phyloP scores from a whole-genome alignment of 176 grass and related monocot genomes.

The Poa annua region DNA sequence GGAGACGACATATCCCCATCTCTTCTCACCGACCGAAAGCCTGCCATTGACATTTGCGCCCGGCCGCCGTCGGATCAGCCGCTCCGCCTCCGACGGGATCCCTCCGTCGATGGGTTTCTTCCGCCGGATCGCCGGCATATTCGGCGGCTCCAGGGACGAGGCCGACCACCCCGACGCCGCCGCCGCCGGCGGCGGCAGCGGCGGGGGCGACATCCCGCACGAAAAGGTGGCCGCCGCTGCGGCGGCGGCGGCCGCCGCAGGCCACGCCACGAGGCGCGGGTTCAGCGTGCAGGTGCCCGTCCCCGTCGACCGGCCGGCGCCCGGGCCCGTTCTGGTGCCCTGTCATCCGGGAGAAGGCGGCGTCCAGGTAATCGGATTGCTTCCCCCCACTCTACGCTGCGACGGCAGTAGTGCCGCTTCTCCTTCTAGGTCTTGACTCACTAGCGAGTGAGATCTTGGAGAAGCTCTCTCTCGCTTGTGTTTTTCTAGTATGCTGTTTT shows the following conservation, averaged over 20 bases:
- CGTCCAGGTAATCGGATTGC: constrained; percentile 55
- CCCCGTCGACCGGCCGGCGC: constrained; percentile 45
- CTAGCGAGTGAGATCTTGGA: constrained; percentile 31
- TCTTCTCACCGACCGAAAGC: neutral
- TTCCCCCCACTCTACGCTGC: neutral
- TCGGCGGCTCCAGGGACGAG: constrained; percentile 57
- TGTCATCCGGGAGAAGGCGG: constrained; percentile 57
- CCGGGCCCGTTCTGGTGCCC: constrained; percentile 48
- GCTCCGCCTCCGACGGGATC: neutral
- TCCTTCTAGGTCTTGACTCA: neutral
- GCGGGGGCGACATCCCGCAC: constrained; percentile 35
- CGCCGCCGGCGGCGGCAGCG: neutral
- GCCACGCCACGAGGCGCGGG: constrained; percentile 41
- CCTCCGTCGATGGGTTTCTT: constrained; percentile 49
- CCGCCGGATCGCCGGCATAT: constrained; percentile 45
- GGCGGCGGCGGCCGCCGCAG: neutral
- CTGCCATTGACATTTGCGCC: constrained; percentile 36
- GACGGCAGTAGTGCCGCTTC: neutral
- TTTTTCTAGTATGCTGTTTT: neutral
- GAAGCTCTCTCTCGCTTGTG: too few species aligned
- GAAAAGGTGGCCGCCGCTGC: constrained; percentile 39
- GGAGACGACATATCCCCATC: neutral
- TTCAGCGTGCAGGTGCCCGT: constrained; percentile 64
- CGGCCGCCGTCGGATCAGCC: constrained; percentile 41
- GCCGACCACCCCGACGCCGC: constrained; percentile 43